phyloP scores from a whole-genome alignment of 1,284 basidiomycete species.

The Sparassis latifolia region DNA sequence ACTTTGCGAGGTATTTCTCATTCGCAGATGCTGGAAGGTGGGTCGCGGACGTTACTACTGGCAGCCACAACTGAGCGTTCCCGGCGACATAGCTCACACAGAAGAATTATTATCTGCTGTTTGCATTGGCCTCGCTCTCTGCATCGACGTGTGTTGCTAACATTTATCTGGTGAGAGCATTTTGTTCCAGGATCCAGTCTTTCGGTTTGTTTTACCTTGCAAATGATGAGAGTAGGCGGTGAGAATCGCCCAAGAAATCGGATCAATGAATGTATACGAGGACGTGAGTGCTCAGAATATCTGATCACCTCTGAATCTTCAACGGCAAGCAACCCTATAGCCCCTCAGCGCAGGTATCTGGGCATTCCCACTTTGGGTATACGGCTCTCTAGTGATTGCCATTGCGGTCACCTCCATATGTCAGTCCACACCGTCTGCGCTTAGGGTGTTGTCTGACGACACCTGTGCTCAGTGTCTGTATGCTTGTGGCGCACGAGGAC shows the following conservation, averaged over 20 bases:
- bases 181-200: background rate
- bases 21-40: conserved; percentile 46
- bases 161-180: conserved; percentile 29
- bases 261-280: conserved; percentile 8
- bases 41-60: conserved; percentile 4
- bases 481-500: conserved; percentile 38
- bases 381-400: conserved; percentile 31
- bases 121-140: conserved; percentile 22
- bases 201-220: background rate
- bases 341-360: conserved; percentile 27
- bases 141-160: conserved; percentile 26
- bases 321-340: conserved; percentile 15
- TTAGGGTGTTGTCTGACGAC: background rate
- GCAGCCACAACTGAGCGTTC: too few relatives aligned
- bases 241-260: conserved; percentile 14
- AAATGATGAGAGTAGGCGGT: conserved; percentile 14
- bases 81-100: conserved; percentile 30
- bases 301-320: background rate
- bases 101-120: conserved; percentile 30
- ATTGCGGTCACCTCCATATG: conserved; percentile 34
- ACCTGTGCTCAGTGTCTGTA: conserved; percentile 29
- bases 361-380: conserved; percentile 21
- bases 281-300: conserved; percentile 17
- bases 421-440: conserved; percentile 16
- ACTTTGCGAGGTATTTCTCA: conserved; percentile 40